A percentile compares a stretch with the other conserved stretches of the same genome.
phyloP scores from a whole-genome alignment of 1,139 yeast species.

The Sugiyamaella neomexicana region DNA sequence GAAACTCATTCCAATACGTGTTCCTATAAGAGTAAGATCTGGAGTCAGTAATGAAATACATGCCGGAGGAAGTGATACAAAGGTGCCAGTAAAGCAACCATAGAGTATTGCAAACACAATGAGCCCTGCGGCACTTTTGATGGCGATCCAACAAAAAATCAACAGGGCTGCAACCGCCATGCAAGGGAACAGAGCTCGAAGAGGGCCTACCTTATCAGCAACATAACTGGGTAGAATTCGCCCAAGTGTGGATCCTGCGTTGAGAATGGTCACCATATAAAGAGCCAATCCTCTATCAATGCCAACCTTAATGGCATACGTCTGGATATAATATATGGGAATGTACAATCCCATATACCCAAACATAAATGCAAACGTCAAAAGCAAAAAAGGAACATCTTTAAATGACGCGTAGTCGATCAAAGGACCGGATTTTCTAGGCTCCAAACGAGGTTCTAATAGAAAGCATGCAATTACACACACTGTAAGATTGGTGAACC shows the following conservation, averaged over 20 bases:
- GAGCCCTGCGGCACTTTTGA: conserved; percentile 49
- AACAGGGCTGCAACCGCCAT: conserved; percentile 17
- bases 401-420: conserved; percentile 36
- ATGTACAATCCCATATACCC: conserved; percentile 40
- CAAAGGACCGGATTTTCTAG: conserved; percentile 33
- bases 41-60: conserved; percentile 53
- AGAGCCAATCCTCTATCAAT: conserved; percentile 28
- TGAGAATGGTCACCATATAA: conserved; percentile 50
- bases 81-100: conserved; percentile 52
- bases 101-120: conserved; percentile 44
- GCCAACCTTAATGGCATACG: conserved; percentile 35
- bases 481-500: conserved; percentile 27
- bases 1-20: conserved; percentile 62
- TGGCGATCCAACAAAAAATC: conserved; percentile 42
- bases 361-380: conserved; percentile 34
- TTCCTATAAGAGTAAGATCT: conserved; percentile 39
- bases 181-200: conserved; percentile 45
- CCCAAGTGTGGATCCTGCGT: conserved; percentile 52
- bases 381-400: conserved; percentile 36
- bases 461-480: conserved; percentile 26
- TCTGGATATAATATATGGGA: conserved; percentile 41
- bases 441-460: conserved; percentile 35
- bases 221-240: conserved; percentile 50
- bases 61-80: conserved; percentile 47
- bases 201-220: conserved; percentile 50